Percentiles rank a stretch among this genome's conserved stretches.
Conservation (phyloP, 805 yeast genomes). For the Osmozyma mogii region DNA sequence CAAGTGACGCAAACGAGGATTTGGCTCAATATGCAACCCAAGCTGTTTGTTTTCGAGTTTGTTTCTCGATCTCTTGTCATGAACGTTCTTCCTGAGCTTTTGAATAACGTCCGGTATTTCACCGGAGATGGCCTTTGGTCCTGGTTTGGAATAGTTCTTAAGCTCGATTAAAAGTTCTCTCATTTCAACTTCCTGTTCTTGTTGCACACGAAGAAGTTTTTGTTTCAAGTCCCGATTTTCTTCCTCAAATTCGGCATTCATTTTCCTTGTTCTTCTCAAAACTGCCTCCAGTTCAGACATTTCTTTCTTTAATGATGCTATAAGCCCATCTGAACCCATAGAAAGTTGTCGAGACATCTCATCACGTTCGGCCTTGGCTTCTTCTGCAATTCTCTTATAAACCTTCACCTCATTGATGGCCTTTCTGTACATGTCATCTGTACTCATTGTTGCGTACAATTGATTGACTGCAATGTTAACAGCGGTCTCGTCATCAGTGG, state of each 20-base stretch:
- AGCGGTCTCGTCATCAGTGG: slow-evolving; percentile 38
- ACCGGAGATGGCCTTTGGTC: slow-evolving; percentile 24
- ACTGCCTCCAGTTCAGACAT: slow-evolving; percentile 56
- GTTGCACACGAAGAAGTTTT: slow-evolving; percentile 55
- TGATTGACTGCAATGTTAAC: slow-evolving; percentile 71
- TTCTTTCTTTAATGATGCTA: slow-evolving; percentile 52
- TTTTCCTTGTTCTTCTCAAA: slow-evolving; percentile 49
- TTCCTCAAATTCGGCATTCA: slow-evolving; percentile 49
- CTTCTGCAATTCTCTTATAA: slow-evolving; percentile 18
- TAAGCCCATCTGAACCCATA: slow-evolving; percentile 70
- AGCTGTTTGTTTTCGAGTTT: slow-evolving; percentile 37
- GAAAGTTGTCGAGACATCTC: slow-evolving; percentile 58
- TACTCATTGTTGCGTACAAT: slow-evolving; percentile 61
- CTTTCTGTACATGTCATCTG: slow-evolving; percentile 78
- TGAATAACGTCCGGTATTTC: slow-evolving; percentile 33
- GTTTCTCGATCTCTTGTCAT: slow-evolving; percentile 39
- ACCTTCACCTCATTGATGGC: slow-evolving; percentile 35
- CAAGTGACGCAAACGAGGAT: slow-evolving; percentile 62
- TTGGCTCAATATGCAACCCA: slow-evolving; percentile 63
- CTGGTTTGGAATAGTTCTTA: slow-evolving; percentile 36
- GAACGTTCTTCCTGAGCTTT: slow-evolving; percentile 38
- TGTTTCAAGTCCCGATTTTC: slow-evolving; percentile 60
- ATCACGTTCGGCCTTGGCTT: slow-evolving; percentile 33
- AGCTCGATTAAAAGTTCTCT: slow-evolving; percentile 61
- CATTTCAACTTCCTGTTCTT: slow-evolving; percentile 69